phyloP scores from a whole-genome alignment of 2,329 filamentous ascomycete species.

The Nothophaeocryptopus gaeumannii region DNA sequence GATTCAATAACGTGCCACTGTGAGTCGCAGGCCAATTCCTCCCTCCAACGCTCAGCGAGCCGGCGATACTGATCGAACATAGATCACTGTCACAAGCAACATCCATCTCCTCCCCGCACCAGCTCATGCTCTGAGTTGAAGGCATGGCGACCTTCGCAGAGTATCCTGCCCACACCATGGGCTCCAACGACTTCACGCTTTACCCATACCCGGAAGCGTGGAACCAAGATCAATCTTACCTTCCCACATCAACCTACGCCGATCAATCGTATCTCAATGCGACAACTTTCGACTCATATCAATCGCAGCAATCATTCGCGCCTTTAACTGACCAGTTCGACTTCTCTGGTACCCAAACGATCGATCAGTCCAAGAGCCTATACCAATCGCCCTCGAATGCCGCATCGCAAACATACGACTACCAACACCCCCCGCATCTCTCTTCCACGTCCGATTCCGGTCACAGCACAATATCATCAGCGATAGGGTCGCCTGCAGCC shows the following conservation, averaged over 20 bases:
- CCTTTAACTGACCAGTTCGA: constrained; percentile 37
- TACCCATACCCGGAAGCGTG: constrained; percentile 33
- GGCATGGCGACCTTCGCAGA: constrained; percentile 33
- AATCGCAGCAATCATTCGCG: constrained; percentile 33
- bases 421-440: constrained; percentile 43
- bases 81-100: too few relatives aligned
- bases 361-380: constrained; percentile 40
- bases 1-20: too few relatives aligned
- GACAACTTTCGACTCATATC: constrained; percentile 39
- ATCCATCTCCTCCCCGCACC: too few relatives aligned
- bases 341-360: constrained; percentile 37
- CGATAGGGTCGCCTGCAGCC: constrained; percentile 55
- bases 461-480: constrained; percentile 48
- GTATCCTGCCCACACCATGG: constrained; percentile 29
- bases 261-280: constrained; percentile 29
- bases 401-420: constrained; percentile 46
- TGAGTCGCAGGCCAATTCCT: too few relatives aligned
- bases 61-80: too few relatives aligned
- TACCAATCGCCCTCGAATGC: constrained; percentile 44
- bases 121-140: too few relatives aligned
- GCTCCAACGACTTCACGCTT: constrained; percentile 34
- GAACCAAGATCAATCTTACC: constrained; percentile 30
- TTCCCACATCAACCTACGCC: constrained; percentile 25
- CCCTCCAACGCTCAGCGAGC: too few relatives aligned
- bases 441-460: constrained; percentile 52